Percentiles rank a stretch among this genome's conserved stretches.
These are phyloP conservation scores for Dispira parvispora DNA, from an alignment of 192 early-diverging fungal genomes.

Conservation along the genomic window DNA sequence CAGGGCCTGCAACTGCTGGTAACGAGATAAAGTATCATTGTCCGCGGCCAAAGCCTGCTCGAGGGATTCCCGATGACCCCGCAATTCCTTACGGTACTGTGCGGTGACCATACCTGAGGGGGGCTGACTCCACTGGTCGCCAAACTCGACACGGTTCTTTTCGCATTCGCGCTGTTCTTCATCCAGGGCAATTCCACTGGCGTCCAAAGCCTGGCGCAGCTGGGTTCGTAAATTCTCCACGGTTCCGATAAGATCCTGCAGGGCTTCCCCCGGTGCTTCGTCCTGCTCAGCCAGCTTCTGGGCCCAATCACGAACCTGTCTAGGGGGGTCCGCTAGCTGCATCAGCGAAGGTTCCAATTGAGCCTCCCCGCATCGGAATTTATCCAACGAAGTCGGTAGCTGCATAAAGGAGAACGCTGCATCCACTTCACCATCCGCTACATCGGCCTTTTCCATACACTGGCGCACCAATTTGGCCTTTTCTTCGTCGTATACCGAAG, in stretches of 20 bases:
- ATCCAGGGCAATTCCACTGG: constrained; percentile 50
- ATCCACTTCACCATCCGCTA: constrained; percentile 70
- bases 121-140: constrained; percentile 69
- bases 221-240: constrained; percentile 50
- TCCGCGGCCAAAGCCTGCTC: constrained; percentile 59
- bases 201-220: constrained; percentile 46
- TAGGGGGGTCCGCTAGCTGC: constrained; percentile 35
- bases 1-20: constrained; percentile 24
- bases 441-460: constrained; percentile 59
- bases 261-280: constrained; percentile 26
- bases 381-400: constrained; percentile 53
- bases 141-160: constrained; percentile 50
- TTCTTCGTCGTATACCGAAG: constrained; percentile 90
- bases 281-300: constrained; percentile 33
- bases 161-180: constrained; percentile 81
- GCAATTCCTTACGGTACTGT: constrained; percentile 60
- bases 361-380: constrained; percentile 47
- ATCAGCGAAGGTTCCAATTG: constrained; percentile 21
- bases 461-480: constrained; percentile 81
- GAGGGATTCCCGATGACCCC: constrained; percentile 52
- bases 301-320: constrained; percentile 43
- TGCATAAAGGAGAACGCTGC: constrained; percentile 78
- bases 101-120: constrained; percentile 56
- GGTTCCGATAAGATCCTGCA: constrained; percentile 37
- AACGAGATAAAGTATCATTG: constrained; percentile 27